Conservation (phyloP, 1,284 basidiomycete species). For the Pseudomicrostroma phylloplanum region DNA sequence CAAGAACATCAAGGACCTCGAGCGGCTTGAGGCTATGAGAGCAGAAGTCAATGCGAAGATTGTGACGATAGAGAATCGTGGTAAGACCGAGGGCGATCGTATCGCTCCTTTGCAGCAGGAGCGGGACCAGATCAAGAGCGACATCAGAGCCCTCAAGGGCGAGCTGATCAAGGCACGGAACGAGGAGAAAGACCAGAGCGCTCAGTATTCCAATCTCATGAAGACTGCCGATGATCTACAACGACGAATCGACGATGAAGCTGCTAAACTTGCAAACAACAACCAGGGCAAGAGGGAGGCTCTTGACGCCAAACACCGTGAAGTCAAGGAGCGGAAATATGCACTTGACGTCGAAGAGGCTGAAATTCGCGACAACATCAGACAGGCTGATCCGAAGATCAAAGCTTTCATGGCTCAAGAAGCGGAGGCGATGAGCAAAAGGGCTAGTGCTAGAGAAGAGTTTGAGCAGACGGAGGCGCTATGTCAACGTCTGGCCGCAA, state of each 20-base stretch:
- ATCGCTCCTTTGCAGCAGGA: background rate
- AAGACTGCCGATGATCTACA: slow-evolving; percentile 56
- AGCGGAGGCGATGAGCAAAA: no score
- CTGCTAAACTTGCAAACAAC: slow-evolving; percentile 38
- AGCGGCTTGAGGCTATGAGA: slow-evolving; percentile 26
- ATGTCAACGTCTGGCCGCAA: background rate
- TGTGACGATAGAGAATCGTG: slow-evolving; percentile 38
- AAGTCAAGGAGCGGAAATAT: slow-evolving; percentile 20
- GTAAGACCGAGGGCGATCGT: background rate
- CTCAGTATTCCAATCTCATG: slow-evolving; percentile 17
- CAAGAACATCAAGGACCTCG: slow-evolving; percentile 20
- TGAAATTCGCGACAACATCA: background rate
- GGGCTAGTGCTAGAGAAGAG: background rate
- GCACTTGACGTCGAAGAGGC: slow-evolving; percentile 13
- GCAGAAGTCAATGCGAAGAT: slow-evolving; percentile 16
- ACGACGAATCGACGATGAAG: slow-evolving; percentile 55
- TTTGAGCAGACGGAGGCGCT: background rate
- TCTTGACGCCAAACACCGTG: slow-evolving; percentile 26
- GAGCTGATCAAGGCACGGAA: background rate
- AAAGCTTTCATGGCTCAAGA: background rate
- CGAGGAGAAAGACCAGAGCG: background rate
- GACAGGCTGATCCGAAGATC: background rate
- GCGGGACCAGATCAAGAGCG: background rate
- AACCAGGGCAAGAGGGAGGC: slow-evolving; percentile 28
- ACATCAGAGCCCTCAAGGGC: background rate